These are phyloP conservation scores for Pythium rishiriense DNA, from an alignment of 352 stramenopile species.

Conservation along the genomic window DNA sequence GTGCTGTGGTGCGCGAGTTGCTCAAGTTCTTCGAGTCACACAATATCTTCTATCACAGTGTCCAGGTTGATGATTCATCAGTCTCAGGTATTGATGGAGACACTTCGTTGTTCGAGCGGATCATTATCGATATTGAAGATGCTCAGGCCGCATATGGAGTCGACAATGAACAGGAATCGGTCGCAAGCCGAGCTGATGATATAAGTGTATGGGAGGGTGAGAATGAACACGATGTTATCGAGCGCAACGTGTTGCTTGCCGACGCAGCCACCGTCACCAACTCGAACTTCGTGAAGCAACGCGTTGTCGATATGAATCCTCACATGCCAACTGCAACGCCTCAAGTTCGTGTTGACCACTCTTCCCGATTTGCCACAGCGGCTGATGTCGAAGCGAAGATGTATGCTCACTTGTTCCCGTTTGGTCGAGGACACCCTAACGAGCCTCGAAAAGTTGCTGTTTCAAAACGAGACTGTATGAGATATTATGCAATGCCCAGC, in stretches of 20 bases:
- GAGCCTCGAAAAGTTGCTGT: neutral
- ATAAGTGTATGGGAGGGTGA: neutral
- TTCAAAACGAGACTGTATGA: slow-evolving; percentile 13
- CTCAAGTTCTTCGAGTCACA: slow-evolving; percentile 9
- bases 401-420: slow-evolving; percentile 19
- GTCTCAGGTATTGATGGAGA: neutral
- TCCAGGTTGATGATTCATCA: neutral
- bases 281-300: neutral
- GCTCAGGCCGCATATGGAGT: neutral
- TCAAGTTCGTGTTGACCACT: slow-evolving; percentile 12
- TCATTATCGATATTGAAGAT: neutral
- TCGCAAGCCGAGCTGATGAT: neutral
- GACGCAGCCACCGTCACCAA: neutral
- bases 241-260: slow-evolving; percentile 6
- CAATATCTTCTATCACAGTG: slow-evolving; percentile 9
- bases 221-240: slow-evolving; percentile 9
- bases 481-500: slow-evolving; percentile 17
- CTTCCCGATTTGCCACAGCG: neutral
- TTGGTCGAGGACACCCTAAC: slow-evolving; percentile 16
- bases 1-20: neutral
- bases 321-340: neutral
- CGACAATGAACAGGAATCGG: slow-evolving; percentile 10
- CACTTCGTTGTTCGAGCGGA: neutral
- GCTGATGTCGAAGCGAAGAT: slow-evolving; percentile 17
- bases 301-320: slow-evolving; percentile 14